phyloP scores from a whole-genome alignment of 768 basidiomycete species.

The Agrocybe chaxingu region DNA sequence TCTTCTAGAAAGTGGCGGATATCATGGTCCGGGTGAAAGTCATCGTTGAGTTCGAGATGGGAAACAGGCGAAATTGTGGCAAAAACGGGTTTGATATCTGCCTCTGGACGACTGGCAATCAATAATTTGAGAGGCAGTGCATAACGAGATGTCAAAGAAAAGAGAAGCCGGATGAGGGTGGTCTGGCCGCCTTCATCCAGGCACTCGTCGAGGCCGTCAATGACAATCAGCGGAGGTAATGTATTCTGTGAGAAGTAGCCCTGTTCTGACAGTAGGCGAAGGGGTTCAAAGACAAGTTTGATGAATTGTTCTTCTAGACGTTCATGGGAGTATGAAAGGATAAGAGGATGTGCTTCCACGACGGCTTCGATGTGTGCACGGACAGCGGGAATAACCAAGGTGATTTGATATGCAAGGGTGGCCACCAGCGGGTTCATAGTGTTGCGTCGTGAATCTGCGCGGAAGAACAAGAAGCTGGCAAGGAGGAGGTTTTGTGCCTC shows the following conservation, averaged over 20 bases:
- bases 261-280: not conserved
- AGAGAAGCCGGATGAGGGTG: not conserved
- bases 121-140: slow-evolving; percentile 6
- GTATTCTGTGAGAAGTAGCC: not conserved
- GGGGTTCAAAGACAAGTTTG: slow-evolving; percentile 9
- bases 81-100: not conserved
- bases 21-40: slow-evolving; percentile 10
- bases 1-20: slow-evolving; percentile 8
- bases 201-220: slow-evolving; percentile 17
- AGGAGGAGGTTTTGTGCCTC: not conserved
- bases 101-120: slow-evolving; percentile 14
- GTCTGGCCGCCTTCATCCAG: not conserved
- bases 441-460: not conserved
- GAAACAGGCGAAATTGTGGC: not conserved
- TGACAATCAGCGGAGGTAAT: slow-evolving; percentile 4
- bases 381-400: not conserved
- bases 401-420: slow-evolving; percentile 6
- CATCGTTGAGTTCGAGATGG: slow-evolving; percentile 11
- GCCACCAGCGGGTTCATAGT: not conserved
- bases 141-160: no score
- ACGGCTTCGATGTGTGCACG: not conserved
- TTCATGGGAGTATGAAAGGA: not conserved
- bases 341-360: not conserved
- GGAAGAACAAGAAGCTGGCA: slow-evolving; percentile 7
- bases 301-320: not conserved